Evolutionary conservation across 1,139 yeast species (phyloP).

Genomic region (Yamadazyma siamensis): DNA sequence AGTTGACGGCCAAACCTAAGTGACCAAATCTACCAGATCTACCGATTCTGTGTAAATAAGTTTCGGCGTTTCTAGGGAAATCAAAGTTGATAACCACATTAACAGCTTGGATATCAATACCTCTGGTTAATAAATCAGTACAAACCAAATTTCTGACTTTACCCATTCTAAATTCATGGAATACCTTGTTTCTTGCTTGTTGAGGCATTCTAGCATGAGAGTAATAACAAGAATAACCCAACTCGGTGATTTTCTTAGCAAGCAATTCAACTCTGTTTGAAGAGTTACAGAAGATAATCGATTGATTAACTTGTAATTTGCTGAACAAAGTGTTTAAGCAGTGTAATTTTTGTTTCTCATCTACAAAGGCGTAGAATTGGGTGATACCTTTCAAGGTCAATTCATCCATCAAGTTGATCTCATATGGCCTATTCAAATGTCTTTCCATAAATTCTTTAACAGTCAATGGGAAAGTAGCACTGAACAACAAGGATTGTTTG

Average conservation of each 20-base stretch:
- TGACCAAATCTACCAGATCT: constrained; percentile 99
- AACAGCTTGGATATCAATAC: constrained; percentile 98
- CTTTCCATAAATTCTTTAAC: constrained; percentile 92
- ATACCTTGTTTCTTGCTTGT: constrained; percentile 94
- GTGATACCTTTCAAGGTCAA: constrained; percentile 93
- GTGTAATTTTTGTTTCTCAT: constrained; percentile 92
- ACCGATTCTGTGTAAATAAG: constrained; percentile 97
- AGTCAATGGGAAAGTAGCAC: constrained; percentile 94
- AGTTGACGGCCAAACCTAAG: constrained; percentile 93
- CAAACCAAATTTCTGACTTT: constrained; percentile 96
- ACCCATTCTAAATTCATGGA: constrained; percentile 98
- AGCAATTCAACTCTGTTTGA: constrained; percentile 92
- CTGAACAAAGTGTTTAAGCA: constrained; percentile 93
- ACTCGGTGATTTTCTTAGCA: constrained; percentile 93
- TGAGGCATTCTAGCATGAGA: constrained; percentile 98
- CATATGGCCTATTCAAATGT: constrained; percentile 88
- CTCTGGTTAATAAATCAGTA: constrained; percentile 94
- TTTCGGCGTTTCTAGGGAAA: constrained; percentile 97
- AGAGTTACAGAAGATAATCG: constrained; percentile 94
- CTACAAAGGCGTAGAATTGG: constrained; percentile 96
- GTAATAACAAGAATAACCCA: constrained; percentile 95
- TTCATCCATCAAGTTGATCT: constrained; percentile 96
- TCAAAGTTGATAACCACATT: constrained; percentile 97
- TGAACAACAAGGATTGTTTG: constrained; percentile 84
- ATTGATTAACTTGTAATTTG: constrained; percentile 91